Base-by-base conservation (phyloP, 139 green algal genomes). In the Monoraphidium neglectum region DNA sequence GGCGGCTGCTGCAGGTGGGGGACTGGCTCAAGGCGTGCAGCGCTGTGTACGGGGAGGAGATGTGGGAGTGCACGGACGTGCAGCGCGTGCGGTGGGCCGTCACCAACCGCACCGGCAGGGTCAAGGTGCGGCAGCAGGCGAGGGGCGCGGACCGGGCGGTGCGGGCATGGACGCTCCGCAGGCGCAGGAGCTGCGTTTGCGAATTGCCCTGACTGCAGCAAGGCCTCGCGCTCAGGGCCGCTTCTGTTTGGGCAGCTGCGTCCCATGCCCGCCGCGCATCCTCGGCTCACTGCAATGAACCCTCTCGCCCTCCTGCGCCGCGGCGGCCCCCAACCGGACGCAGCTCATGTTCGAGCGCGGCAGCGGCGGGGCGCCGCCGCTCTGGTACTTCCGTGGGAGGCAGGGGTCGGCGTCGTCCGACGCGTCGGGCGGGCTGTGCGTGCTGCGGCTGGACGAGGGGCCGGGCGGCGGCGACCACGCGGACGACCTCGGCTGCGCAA, bases 71-170 rank as follows among this genome's bases (percentile, higher is more conserved):
- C 0, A 37, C 26, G 0, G 87, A 91, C 67, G 73, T 91, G 36
- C 81, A 86, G 53, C 81, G 83, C 38, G 83, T 87, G 47, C 79
- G 76, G 15, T 91, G 87, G 84, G 84, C 87, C 23, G 86, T 91
- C 70, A 86, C 80, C 77, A 88, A 87, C 83, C 70, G 85, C 4
- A 51, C 75, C 18, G 78, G 78, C 37, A 85, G 87, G 79, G 85
- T 90, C 49, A 15, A 53, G 5, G 30, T 12, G 37, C 28, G 38
- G 61, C 61, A 49, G 33, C 64, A 70, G 64, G 35, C n/a, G n/a
- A n/a, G n/a, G n/a, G n/a, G n/a, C n/a, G 28, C 13, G 32, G 32
- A 69, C 57, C 32, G 57, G 6, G 33, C 32, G 57, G 57, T 65
- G 57, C 18, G 18, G 23, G 28, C 16, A 26, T 30, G 16, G 59